Percentiles rank a stretch among this genome's conserved stretches.
Conservation (phyloP, 129 eudicot species). For the Silybum marianum region DNA sequence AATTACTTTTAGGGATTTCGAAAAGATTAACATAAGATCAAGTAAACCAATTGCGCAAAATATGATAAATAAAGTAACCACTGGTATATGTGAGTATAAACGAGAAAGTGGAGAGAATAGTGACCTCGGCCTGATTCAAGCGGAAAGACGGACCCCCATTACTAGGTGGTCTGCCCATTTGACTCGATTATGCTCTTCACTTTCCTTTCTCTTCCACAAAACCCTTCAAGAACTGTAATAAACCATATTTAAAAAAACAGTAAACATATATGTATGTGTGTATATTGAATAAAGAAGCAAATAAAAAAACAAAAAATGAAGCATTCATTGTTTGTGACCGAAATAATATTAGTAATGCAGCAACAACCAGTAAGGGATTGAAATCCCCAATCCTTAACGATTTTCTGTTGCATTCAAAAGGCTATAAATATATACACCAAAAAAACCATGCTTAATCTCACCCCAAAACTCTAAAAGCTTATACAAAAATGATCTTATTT, state of each 20-base stretch:
- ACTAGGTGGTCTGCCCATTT: slow-evolving; percentile 97
- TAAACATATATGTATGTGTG: background rate
- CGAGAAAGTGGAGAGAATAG: background rate
- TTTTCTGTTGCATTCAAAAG: background rate
- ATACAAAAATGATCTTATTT: background rate
- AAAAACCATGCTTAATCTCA: background rate
- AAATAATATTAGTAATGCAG: background rate
- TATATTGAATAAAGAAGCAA: background rate
- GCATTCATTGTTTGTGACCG: background rate
- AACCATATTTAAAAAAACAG: background rate
- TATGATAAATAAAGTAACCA: background rate
- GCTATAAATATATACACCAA: background rate
- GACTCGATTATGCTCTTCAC: slow-evolving; percentile 18
- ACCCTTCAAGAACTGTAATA: slow-evolving; percentile 3
- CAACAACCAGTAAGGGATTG: background rate
- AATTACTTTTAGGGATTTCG: slow-evolving; percentile 16
- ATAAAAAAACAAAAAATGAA: background rate
- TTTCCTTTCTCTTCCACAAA: background rate
- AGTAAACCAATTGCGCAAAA: background rate
- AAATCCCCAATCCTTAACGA: background rate
- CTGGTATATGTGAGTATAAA: background rate
- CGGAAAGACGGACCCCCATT: slow-evolving; percentile 92
- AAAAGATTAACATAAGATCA: background rate
- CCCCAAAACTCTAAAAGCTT: background rate
- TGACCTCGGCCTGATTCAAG: slow-evolving; percentile 71